phyloP scores from a whole-genome alignment of 305 asterid species.

The Euphrasia arctica region DNA sequence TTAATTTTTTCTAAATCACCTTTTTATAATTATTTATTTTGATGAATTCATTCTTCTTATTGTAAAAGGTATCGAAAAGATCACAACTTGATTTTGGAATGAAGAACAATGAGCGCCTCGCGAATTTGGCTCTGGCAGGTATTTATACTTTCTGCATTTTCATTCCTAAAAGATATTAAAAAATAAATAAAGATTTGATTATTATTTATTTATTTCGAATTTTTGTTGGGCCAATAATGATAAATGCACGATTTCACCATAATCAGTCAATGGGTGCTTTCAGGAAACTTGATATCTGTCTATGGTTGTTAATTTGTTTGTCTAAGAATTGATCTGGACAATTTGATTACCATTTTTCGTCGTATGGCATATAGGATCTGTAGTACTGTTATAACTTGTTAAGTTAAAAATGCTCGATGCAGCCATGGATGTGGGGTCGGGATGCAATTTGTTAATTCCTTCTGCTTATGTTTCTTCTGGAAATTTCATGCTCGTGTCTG shows the following conservation, averaged over 20 bases:
- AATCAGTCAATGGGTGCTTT: conserved; percentile 10
- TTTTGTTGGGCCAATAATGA: background rate
- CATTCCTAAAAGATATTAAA: background rate
- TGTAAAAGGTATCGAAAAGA: conserved; percentile 23
- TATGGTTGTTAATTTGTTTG: background rate
- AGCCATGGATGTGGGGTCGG: background rate
- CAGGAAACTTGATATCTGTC: conserved; percentile 1
- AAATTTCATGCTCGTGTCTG: background rate
- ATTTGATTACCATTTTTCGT: background rate
- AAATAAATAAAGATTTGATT: background rate
- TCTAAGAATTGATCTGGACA: conserved; percentile 11
- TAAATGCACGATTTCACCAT: background rate
- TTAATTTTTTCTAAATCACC: background rate
- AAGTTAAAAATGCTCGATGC: background rate
- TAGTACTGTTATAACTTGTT: background rate
- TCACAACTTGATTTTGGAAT: conserved; percentile 31
- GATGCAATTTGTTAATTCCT: background rate
- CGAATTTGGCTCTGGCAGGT: conserved; percentile 88
- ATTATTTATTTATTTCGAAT: background rate
- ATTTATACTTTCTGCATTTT: conserved; percentile 15
- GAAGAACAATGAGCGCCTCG: conserved; percentile 75
- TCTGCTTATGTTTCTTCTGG: background rate
- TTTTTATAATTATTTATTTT: conserved; percentile 4
- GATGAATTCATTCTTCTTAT: conserved; percentile 3
- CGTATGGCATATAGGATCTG: conserved; percentile 18